phyloP scores from a whole-genome alignment of 2,329 filamentous ascomycete species.

The Pyrenochaeta sp. region DNA sequence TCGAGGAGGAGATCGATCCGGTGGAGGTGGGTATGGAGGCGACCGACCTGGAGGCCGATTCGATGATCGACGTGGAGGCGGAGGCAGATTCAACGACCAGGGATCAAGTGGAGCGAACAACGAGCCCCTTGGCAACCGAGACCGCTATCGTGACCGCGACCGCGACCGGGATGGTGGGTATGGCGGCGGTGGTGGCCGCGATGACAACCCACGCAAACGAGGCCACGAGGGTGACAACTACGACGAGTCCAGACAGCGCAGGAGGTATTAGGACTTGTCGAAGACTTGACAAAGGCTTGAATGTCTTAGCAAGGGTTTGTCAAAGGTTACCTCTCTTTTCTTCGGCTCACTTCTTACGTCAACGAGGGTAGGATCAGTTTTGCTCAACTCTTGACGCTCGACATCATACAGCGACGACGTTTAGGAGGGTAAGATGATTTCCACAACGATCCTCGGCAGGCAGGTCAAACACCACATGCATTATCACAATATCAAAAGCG shows the following conservation, averaged over 20 bases:
- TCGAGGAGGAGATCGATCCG: no score
- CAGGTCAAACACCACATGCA: not conserved
- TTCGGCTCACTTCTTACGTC: constrained; percentile 41
- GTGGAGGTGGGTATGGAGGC: constrained; percentile 49
- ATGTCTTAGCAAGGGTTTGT: constrained; percentile 45
- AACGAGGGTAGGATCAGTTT: constrained; percentile 45
- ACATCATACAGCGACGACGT: constrained; percentile 20
- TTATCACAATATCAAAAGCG: no score
- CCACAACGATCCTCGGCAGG: constrained; percentile 1
- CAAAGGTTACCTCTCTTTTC: constrained; percentile 46
- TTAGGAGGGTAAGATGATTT: constrained; percentile 35
- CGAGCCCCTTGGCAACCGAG: constrained; percentile 74
- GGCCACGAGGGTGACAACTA: constrained; percentile 75
- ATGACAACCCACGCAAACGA: constrained; percentile 54
- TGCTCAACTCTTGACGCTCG: constrained; percentile 24
- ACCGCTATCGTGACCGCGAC: constrained; percentile 53
- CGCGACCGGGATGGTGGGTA: constrained; percentile 35
- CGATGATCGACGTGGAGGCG: constrained; percentile 38
- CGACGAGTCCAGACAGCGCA: constrained; percentile 73
- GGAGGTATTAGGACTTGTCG: constrained; percentile 61
- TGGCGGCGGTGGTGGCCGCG: constrained; percentile 24
- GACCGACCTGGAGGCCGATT: no score
- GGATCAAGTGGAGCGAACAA: constrained; percentile 77
- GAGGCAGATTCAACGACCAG: constrained; percentile 33
- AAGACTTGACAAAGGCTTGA: constrained; percentile 23